Base-by-base conservation (phyloP, 2,329 filamentous ascomycete genomes). In the Intubia oerlemansii region DNA sequence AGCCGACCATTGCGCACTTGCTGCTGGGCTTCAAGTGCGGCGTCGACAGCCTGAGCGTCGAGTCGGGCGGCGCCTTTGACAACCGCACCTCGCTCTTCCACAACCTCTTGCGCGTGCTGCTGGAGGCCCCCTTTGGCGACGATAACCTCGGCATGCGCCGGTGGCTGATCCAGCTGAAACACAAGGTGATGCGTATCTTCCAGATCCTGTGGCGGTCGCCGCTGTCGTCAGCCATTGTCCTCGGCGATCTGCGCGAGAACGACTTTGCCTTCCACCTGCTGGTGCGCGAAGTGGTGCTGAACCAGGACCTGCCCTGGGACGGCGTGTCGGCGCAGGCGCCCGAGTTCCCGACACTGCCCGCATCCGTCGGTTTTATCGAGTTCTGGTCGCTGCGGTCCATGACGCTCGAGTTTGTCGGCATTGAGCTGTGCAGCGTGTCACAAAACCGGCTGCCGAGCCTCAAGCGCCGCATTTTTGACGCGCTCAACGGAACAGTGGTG, bases 1-100 rank as follows among this genome's bases (percentile, higher is more conserved):
- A 72, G 39, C 84, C 88, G 5, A 90, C 76, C 2, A 73, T 98
- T 39, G 88, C 85, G 1, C 90, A 98, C 47, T 60, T 91, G 25
- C 57, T 98, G 2, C 66, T 98, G 5, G 88, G 88, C 0, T 93
- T 98, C 47, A 65, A 65, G 32, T 90, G 81, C 41, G 66, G 70
- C 24, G 66, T 74, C 20, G 72, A 70, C 36, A 62, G 63, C 8
- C 56, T 95, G 3, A 68, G 68, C 15, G 54, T 88, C 18, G 62
- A 75, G 28, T 53, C 68, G 2, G 64, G 70, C 17, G 66, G 81
- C 27, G 51, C 76, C 3, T 90, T 92, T 47, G 65, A 71, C 10
- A 57, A 65, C 11, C 65, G 69, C 10, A 63, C 62, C 13, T 85
- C 88, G 1, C 55, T 98, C 10, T 82, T 98, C 44, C 85, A 98